Percentiles rank a stretch among this genome's conserved stretches.
These are phyloP conservation scores for Lupinus albus DNA, from an alignment of 306 rosid genomes.

Conservation along the genomic window DNA sequence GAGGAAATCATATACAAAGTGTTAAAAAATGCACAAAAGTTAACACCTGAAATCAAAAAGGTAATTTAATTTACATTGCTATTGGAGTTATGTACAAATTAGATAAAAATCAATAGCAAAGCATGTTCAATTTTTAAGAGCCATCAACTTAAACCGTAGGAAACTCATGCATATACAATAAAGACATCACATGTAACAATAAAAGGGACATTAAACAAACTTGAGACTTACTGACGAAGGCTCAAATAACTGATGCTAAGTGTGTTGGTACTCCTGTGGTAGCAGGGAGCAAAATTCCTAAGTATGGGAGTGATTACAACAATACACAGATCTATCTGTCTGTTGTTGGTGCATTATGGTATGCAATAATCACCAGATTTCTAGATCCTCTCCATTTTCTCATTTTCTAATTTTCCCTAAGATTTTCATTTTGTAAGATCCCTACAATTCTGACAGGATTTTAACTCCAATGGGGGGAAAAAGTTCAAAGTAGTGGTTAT, in stretches of 20 bases:
- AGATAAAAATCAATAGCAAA: not conserved
- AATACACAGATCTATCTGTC: not conserved
- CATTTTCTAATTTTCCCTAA: not conserved
- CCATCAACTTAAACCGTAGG: conserved; percentile 22
- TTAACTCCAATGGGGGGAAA: not conserved
- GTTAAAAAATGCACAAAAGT: conserved; percentile 1
- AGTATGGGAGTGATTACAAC: not conserved
- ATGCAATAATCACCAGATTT: not conserved
- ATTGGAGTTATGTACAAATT: not conserved
- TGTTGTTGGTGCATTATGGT: not conserved
- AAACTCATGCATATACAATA: conserved; percentile 17
- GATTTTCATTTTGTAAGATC: not conserved
- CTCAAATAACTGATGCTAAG: not conserved
- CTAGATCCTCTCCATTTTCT: not conserved
- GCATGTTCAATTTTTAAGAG: not conserved
- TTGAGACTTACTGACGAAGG: not conserved
- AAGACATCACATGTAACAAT: not conserved
- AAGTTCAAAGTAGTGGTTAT: conserved; percentile 23
- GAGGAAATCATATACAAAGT: conserved; percentile 3
- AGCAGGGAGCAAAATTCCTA: not conserved
- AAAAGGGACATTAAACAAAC: not conserved
- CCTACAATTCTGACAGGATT: not conserved
- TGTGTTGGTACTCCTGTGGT: not conserved
- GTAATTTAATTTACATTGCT: conserved; percentile 14
- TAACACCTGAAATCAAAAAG: conserved; percentile 1